phyloP scores from a whole-genome alignment of 176 grass and related monocot genomes.

The Dendrocalamus sinicus region DNA sequence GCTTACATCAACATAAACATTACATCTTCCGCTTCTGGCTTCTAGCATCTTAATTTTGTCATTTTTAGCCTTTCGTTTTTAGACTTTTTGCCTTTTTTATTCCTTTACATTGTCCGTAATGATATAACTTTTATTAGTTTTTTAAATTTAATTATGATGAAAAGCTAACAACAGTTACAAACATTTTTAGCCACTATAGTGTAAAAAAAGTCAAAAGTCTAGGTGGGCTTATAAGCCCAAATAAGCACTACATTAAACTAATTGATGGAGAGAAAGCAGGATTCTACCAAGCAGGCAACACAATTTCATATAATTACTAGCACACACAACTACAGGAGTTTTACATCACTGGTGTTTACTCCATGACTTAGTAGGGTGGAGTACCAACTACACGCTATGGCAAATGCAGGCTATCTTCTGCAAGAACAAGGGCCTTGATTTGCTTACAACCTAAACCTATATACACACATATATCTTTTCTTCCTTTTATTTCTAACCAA shows the following conservation, averaged over 20 bases:
- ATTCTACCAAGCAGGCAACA: slow-evolving; percentile 9
- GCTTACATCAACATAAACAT: not conserved
- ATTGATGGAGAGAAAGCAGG: not conserved
- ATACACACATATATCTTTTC: not conserved
- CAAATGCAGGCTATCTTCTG: slow-evolving; percentile 24
- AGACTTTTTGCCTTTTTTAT: too few species aligned
- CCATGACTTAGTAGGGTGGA: not conserved
- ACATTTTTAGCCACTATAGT: too few species aligned
- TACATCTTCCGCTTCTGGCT: not conserved
- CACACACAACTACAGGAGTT: slow-evolving; percentile 35
- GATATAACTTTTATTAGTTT: too few species aligned
- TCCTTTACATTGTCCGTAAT: too few species aligned
- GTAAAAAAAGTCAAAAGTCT: too few species aligned
- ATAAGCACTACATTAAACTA: not conserved
- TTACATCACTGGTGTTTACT: slow-evolving; percentile 43
- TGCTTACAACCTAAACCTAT: slow-evolving; percentile 16
- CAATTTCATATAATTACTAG: slow-evolving; percentile 40
- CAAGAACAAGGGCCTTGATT: not conserved
- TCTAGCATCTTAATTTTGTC: too few species aligned
- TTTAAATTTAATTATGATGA: too few species aligned
- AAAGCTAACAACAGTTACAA: too few species aligned
- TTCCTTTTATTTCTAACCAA: slow-evolving; percentile 48
- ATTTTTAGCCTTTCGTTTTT: too few species aligned
- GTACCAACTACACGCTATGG: not conserved
- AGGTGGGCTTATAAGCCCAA: too few species aligned